phyloP scores from a whole-genome alignment of 73 alveolate genomes.

The Chromera velia region DNA sequence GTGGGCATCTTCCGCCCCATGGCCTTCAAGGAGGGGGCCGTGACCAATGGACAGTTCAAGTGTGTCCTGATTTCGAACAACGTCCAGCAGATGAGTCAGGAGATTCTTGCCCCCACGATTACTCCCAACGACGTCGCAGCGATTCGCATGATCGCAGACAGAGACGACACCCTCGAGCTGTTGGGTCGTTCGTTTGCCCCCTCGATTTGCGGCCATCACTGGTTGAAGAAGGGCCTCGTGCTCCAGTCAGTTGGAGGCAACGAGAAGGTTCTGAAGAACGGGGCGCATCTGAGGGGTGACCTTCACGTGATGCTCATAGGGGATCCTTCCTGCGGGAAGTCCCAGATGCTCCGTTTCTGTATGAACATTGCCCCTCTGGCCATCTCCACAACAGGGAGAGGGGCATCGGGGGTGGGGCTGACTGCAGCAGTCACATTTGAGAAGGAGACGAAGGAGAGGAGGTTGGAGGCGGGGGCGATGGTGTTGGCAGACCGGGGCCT shows the following conservation, averaged over 20 bases:
- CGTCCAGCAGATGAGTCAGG: constrained; percentile 53
- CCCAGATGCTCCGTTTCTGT: constrained; percentile 74
- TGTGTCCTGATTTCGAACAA: constrained; percentile 71
- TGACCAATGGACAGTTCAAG: constrained; percentile 62
- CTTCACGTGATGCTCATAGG: constrained; percentile 93
- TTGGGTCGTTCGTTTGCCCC: constrained; percentile 91
- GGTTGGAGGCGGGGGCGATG: constrained; percentile 99
- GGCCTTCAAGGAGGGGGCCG: constrained; percentile 54
- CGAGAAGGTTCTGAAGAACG: constrained; percentile 68
- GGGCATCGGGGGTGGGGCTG: constrained; percentile 95
- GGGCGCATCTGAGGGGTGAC: constrained; percentile 99
- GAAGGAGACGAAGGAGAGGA: constrained; percentile 75
- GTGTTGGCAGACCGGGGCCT: constrained; percentile 98
- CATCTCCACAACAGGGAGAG: constrained; percentile 95
- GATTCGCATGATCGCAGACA: no score
- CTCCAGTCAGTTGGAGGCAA: constrained; percentile 89
- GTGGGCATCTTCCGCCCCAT: constrained; percentile 84
- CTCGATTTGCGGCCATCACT: constrained; percentile 92
- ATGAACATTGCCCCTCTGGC: constrained; percentile 86
- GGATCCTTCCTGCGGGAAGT: constrained; percentile 98
- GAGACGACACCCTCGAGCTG: constrained; percentile 69
- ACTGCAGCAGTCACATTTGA: constrained; percentile 98
- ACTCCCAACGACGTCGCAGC: no score
- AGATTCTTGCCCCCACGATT: no score
- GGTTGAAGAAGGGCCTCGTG: constrained; percentile 85